Evolutionary conservation across 345 rosid species (phyloP), one percentile per base, ranked within the genome.

Genomic region (Chamaenerion angustifolium): DNA sequence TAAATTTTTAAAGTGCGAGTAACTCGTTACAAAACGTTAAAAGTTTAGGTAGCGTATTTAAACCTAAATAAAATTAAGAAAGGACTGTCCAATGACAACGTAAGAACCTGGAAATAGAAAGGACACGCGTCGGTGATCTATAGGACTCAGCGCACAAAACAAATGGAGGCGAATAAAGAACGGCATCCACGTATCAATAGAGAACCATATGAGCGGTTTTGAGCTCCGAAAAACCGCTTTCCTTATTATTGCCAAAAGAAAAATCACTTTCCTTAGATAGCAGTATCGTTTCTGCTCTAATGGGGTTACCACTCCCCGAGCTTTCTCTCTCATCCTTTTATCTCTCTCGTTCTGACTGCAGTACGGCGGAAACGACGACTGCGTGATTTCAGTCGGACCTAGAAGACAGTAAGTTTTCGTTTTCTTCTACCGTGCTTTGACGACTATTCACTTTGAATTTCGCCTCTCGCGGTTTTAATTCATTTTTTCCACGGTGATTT

Each of bases 121-220:
- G 6, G 1, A 52, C 64, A 47, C 52, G 58, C 52, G 58, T 60
- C 48, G 58, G 31, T 6, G 64, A 54, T 60, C 64, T 60, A 60
- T 45, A 46, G 14, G 58, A 31, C 41, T 11, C 0, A 40, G 47
- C 37, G n/a, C 47, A 4, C 5, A 40, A 11, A 41, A 10, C 45
- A 23, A 11, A 14, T 16, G 14, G 23, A 17, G 16, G 9, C 12
- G 45, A 11, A 14, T 19, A 13, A 44, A 53, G 1, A 59, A 42
- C 42, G 12, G 23, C 16, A 18, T 27, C 58, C 64, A 48, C 64
- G 54, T 54, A 49, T 49, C 48, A 12, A 12, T 1, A 8, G 1
- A 5, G 37, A 31, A 31, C 37, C 27, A 23, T 23, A 23, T 5
- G 27, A 23, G 27, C 27, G 27, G 27, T 23, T 23, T 23, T 23